These are phyloP conservation scores for Paulownia fortunei DNA, from an alignment of 257 asterid genomes.

Conservation along the genomic window DNA sequence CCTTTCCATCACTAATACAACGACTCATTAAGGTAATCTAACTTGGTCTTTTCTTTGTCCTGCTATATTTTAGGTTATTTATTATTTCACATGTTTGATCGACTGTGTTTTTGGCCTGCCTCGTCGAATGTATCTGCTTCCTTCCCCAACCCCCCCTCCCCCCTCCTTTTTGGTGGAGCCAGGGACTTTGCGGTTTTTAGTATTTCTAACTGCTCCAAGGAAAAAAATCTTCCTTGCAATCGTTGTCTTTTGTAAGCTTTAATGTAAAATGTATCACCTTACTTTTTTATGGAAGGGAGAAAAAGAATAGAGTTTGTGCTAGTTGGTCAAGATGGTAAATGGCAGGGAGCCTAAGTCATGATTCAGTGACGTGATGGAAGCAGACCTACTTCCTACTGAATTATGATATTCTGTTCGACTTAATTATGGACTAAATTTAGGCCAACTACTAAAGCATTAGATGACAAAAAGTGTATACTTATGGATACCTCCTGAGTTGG, in stretches of 20 bases:
- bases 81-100: background rate
- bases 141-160: background rate
- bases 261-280: background rate
- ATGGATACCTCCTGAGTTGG: background rate
- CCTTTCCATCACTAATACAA: constrained; percentile 70
- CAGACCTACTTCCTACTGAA: background rate
- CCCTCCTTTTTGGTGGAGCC: background rate
- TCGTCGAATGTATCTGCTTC: no score
- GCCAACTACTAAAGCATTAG: background rate
- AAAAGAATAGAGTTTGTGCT: background rate
- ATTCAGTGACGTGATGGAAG: background rate
- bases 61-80: background rate
- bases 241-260: constrained; percentile 7
- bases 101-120: background rate
- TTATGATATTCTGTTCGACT: background rate
- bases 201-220: background rate
- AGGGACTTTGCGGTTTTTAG: background rate
- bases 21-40: constrained; percentile 78
- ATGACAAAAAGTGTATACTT: background rate
- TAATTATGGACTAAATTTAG: background rate
- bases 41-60: constrained; percentile 8
- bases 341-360: background rate
- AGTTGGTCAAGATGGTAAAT: background rate
- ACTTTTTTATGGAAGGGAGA: background rate
- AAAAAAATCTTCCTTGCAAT: background rate